Evolutionary conservation across 2,329 filamentous ascomycete genomes (phyloP).

Genomic region (Trichoderma guizhouense): DNA sequence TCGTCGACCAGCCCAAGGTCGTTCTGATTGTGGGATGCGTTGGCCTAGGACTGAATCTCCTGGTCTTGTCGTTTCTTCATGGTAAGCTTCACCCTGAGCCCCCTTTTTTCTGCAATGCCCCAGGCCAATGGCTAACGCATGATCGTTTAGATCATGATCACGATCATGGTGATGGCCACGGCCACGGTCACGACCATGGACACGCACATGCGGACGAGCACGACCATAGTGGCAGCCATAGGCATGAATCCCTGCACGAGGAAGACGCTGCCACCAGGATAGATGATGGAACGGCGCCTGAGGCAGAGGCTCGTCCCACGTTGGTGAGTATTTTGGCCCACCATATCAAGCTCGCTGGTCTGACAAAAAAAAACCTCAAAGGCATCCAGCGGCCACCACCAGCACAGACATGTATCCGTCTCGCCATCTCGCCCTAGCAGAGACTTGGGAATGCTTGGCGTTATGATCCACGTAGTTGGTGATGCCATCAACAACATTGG

Average conservation of each 20-base stretch:
- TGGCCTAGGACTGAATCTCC: slow-evolving; percentile 63
- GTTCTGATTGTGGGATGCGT: slow-evolving; percentile 68
- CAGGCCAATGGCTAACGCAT: not conserved
- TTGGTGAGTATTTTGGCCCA: slow-evolving; percentile 20
- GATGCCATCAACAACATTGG: slow-evolving; percentile 75
- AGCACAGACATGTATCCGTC: slow-evolving; percentile 46
- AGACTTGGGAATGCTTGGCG: slow-evolving; percentile 69
- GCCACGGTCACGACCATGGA: slow-evolving; percentile 28
- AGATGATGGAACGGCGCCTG: slow-evolving; percentile 12
- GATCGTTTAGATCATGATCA: not conserved
- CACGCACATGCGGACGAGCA: slow-evolving; percentile 33
- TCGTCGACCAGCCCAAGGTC: slow-evolving; percentile 60
- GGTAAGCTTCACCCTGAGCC: slow-evolving; percentile 39
- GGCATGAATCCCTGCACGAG: not conserved
- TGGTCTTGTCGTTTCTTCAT: slow-evolving; percentile 64
- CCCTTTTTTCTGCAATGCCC: slow-evolving; percentile 20
- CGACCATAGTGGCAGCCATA: slow-evolving; percentile 11
- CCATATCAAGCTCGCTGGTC: not conserved
- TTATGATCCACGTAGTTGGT: slow-evolving; percentile 66
- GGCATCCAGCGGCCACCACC: slow-evolving; percentile 36
- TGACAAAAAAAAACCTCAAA: not conserved
- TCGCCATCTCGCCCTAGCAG: slow-evolving; percentile 37
- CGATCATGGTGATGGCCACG: not conserved
- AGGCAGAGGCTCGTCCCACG: slow-evolving; percentile 20
- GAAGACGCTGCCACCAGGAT: slow-evolving; percentile 17